Percentiles rank a stretch among this genome's conserved stretches.
Evolutionary conservation across 257 asterid species (phyloP).

Genomic region (Solanum pinnatisectum): DNA sequence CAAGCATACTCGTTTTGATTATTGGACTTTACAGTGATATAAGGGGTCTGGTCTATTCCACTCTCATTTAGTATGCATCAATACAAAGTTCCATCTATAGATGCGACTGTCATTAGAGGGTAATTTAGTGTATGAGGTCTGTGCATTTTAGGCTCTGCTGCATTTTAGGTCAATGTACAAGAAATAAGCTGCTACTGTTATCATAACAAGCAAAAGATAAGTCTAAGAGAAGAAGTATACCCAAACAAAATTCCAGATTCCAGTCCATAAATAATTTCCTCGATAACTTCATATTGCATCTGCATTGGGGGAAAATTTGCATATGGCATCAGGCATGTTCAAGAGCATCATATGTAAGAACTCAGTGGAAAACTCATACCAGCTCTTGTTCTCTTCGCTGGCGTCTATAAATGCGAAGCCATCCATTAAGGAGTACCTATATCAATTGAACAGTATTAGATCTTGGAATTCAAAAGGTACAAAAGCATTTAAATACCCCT

Average conservation of each 20-base stretch:
- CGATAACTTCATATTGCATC: slow-evolving; percentile 96
- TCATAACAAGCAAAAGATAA: background rate
- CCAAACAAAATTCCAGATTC: slow-evolving; percentile 97
- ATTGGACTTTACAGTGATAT: background rate
- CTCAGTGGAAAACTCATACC: slow-evolving; percentile 33
- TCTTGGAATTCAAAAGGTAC: background rate
- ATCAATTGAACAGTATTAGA: slow-evolving; percentile 7
- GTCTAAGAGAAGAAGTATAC: slow-evolving; percentile 20
- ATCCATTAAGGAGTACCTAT: slow-evolving; percentile 86
- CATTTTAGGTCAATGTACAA: background rate
- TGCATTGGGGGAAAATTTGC: slow-evolving; percentile 26
- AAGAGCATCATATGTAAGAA: background rate
- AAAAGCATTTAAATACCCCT: background rate
- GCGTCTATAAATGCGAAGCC: slow-evolving; percentile 82
- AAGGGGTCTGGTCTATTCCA: background rate
- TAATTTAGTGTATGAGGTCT: background rate
- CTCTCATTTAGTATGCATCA: background rate
- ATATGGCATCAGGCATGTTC: slow-evolving; percentile 3
- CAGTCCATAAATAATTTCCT: slow-evolving; percentile 88
- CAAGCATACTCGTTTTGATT: background rate
- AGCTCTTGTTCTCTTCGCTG: slow-evolving; percentile 92
- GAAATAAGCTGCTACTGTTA: background rate
- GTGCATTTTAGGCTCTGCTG: background rate
- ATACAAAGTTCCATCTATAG: background rate
- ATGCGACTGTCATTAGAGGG: background rate